Base-by-base conservation (phyloP, 192 early-diverging fungal species). In the Backusella westeae region DNA sequence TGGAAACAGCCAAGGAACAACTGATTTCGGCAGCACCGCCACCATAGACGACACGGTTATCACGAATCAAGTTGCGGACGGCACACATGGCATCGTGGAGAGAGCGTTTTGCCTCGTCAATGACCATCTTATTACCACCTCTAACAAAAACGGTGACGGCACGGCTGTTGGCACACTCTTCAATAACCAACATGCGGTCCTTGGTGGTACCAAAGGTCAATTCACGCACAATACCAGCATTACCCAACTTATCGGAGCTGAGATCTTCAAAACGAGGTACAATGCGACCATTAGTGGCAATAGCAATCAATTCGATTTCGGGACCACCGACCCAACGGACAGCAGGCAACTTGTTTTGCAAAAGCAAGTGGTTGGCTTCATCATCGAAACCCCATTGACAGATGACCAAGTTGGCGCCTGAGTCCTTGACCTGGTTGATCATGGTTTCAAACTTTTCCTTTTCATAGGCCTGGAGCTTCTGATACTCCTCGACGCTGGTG, bases 371-470 rank as follows among this genome's bases (percentile, higher is more conserved):
- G 88, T 99, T 99, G 56, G 98, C 98, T 84, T 99, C 98, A 80
- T 99, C 98, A 86, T 99, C 98, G 78, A 99, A 99, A 70, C 98
- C 98, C 98, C 98, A 99, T 84, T 99, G 98, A 88, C 98, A 99
- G 65, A 97, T 95, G 53, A 98, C 98, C 63, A 99, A 80, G 86
- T 98, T 99, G 68, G 98, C 97, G 32, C 98, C 98, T 76, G 94
- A 91, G 70, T 98, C 94, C 90, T 99, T 99, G 78, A 99, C 97
- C 80, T 94, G 92, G 74, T 91, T 89, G 70, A 99, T 95, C 98
- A 99, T 99, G 46, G 90, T 90, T 81, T 96, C 92, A 81, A 99
- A 99, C 85, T 97, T 98, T 73, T 96, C 92, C 75, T 89, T 91
- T 85, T 99, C 98, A 82, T 98, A 99, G 69, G 84, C 85, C 84